Evolutionary conservation across 2,329 filamentous ascomycete genomes (phyloP), one percentile per base, ranked within the genome.

Genomic region (Laburnicola sp.): DNA sequence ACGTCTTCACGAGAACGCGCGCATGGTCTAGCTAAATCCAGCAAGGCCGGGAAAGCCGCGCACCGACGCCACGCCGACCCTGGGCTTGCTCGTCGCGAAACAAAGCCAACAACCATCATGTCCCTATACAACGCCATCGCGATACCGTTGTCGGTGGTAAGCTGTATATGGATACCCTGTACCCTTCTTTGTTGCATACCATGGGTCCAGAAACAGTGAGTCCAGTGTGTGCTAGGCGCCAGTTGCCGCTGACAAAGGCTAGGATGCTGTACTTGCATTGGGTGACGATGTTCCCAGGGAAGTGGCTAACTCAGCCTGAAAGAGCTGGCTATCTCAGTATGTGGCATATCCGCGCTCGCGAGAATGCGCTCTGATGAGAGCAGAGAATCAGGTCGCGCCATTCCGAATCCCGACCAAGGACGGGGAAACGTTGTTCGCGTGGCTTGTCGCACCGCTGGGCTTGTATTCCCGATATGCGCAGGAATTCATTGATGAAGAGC

Each of bases 321-420:
- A 66, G 69, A 66, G 64, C 66, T 32, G 70, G 70, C 1, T 72
- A 64, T 45, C 46, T 71, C 11, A 71, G 69, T 72, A 58, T 28
- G 66, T 62, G n/a, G 11, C 32, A 34, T 0, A 21, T 22, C 8
- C 6, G 21, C 25, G 9, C 26, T 28, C 6, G 16, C n/a, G 21
- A 21, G 6, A n/a, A 41, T 27, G 11, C n/a, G 34, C 45, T 32
- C 57, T 70, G 54, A 70, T 50, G 6, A 23, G 27, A 30, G 28
- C 60, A 92, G 88, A 85, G 63, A 91, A 91, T 60, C 92, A 97
- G 75, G 87, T 95, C 7, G 89, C 89, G 2, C 88, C 93, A 0
- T 96, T 97, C 71, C 84, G 82, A 22, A 75, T 97, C 41, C 75
- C 74, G 1, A 94, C 91, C 0, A 78, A 84, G 2, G 92, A 96